phyloP scores from a whole-genome alignment of 768 basidiomycete species.

The Lactarius indigo region DNA sequence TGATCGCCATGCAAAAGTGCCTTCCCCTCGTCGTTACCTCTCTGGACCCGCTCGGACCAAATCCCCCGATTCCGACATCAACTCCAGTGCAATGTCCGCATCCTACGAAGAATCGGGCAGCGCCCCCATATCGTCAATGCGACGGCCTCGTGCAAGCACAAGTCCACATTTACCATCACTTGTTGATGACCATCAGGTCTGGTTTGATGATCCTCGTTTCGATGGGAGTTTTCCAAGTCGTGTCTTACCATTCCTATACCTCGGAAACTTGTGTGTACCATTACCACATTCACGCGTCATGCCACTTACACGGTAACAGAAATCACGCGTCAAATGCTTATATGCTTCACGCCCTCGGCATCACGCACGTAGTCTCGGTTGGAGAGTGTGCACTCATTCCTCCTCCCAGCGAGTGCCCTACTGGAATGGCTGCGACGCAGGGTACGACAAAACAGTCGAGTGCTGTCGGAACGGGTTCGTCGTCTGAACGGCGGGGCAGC shows the following conservation, averaged over 20 bases:
- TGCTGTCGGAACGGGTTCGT: slow-evolving; percentile 41
- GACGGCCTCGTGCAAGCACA: slow-evolving; percentile 68
- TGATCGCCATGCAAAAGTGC: slow-evolving; percentile 26
- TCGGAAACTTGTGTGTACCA: slow-evolving; percentile 84
- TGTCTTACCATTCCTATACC: slow-evolving; percentile 87
- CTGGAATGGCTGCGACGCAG: neutral
- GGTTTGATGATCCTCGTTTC: slow-evolving; percentile 92
- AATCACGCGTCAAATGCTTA: slow-evolving; percentile 93
- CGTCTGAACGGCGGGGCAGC: slow-evolving; percentile 58
- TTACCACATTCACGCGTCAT: slow-evolving; percentile 2
- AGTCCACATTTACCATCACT: slow-evolving; percentile 63
- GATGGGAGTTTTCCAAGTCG: slow-evolving; percentile 95
- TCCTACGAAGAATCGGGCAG: slow-evolving; percentile 27
- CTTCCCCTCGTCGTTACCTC: slow-evolving; percentile 16
- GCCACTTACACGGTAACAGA: slow-evolving; percentile 40
- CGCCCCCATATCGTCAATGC: slow-evolving; percentile 19
- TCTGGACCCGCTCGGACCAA: slow-evolving; percentile 5
- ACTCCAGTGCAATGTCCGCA: slow-evolving; percentile 32
- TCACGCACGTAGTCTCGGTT: slow-evolving; percentile 95
- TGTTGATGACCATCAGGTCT: slow-evolving; percentile 74
- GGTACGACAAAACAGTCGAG: neutral
- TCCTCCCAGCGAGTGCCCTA: slow-evolving; percentile 41
- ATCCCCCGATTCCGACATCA: slow-evolving; percentile 9
- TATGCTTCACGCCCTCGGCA: slow-evolving; percentile 93
- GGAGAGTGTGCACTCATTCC: slow-evolving; percentile 92